Evolutionary conservation across 2,329 filamentous ascomycete genomes (phyloP), one percentile per base, ranked within the genome.

Genomic region (Claviceps sp.): DNA sequence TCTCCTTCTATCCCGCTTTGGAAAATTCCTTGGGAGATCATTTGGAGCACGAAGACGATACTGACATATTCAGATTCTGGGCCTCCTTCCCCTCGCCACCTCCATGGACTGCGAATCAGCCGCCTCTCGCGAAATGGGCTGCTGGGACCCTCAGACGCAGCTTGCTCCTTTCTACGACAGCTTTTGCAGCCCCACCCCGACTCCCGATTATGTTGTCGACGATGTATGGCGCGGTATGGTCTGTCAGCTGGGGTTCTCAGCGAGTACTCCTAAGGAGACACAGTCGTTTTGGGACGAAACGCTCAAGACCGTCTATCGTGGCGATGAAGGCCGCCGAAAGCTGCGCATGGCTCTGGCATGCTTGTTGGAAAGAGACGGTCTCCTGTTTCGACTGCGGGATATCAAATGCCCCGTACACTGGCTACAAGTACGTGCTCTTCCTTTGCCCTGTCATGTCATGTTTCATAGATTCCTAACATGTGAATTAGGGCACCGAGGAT

Each of bases 91-190:
- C 4, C 63, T 78, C 5, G 75, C 74, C 34, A 76, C 73, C 4
- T 76, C 73, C 0, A 74, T 78, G 72, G 75, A 78, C 61, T 72
- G 66, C 58, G 75, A 78, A 65, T 75, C 74, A 7, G 58, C 66
- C 2, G 65, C 65, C 11, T 71, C 73, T 8, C 68, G 73, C 2
- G 60, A 60, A 24, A 70, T 71, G 44, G 74, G 74, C 14, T 73
- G 72, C 62, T 78, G 75, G 75, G 70, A 78, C 54, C 70, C 70
- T 37, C 65, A 66, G 44, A 61, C 68, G 0, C 64, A 69, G 48
- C 65, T 73, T 8, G 56, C 59, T 2, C 65, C 70, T 4, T 75
- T 75, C 55, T 65, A 67, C 41, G 66, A 73, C 34, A 63, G 59
- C 45, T 76, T 72, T 72, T 66, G 61, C 11, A 69, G 63, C 56